A percentile compares a stretch with the other conserved stretches of the same genome.
These are phyloP conservation scores for Leccinum sublutescens DNA, from an alignment of 768 basidiomycete genomes.

Conservation along the genomic window DNA sequence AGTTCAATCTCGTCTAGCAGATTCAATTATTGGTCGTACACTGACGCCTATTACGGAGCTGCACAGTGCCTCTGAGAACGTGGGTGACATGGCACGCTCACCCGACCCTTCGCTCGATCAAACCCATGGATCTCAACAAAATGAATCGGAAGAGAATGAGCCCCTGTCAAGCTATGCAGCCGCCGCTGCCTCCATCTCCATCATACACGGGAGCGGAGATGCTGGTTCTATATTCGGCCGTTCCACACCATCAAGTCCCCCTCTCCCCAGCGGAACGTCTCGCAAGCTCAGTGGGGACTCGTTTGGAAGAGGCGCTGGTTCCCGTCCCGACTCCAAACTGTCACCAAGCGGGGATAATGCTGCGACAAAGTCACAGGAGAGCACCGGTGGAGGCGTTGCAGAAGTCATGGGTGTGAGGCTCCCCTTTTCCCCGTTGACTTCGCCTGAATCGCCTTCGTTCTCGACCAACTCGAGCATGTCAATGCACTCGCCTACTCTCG, in stretches of 20 bases:
- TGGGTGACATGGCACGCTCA: slow-evolving; percentile 16
- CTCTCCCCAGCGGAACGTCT: slow-evolving; percentile 19
- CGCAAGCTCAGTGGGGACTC: slow-evolving; percentile 40
- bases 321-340: slow-evolving; percentile 42
- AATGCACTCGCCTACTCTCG: slow-evolving; percentile 15
- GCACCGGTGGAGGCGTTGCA: slow-evolving; percentile 10
- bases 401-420: slow-evolving; percentile 33
- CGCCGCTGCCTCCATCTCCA: slow-evolving; percentile 17
- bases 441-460: slow-evolving; percentile 33
- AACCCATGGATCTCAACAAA: slow-evolving; percentile 9
- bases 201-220: slow-evolving; percentile 22
- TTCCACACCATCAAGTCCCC: slow-evolving; percentile 28
- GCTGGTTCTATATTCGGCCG: slow-evolving; percentile 12
- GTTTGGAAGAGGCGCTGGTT: slow-evolving; percentile 24
- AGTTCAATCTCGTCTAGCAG: slow-evolving; percentile 16
- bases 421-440: slow-evolving; percentile 31
- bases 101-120: slow-evolving; percentile 22
- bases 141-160: slow-evolving; percentile 29
- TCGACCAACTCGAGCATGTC: slow-evolving; percentile 31
- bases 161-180: slow-evolving; percentile 18
- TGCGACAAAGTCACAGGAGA: slow-evolving; percentile 21
- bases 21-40: slow-evolving; percentile 28
- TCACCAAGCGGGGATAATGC: slow-evolving; percentile 28
- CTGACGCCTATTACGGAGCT: slow-evolving; percentile 71
- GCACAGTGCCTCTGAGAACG: slow-evolving; percentile 32